phyloP scores from a whole-genome alignment of 495 filamentous ascomycete species.

The Penicillium soppii region DNA sequence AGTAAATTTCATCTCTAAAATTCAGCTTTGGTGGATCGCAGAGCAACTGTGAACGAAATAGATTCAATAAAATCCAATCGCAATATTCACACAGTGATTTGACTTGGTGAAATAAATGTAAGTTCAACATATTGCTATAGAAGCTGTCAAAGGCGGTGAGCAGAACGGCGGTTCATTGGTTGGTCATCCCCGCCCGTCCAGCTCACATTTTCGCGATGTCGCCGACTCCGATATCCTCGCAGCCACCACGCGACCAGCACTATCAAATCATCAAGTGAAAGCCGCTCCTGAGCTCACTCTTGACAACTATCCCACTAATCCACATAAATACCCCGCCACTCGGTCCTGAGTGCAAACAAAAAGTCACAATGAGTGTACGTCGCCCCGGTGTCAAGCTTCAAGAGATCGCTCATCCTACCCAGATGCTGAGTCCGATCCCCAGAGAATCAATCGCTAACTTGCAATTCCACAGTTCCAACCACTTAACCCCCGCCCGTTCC shows the following conservation, averaged over 20 bases:
- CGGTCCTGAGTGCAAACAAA: too few relatives aligned
- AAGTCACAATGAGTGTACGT: constrained; percentile 45
- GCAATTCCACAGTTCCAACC: constrained; percentile 65
- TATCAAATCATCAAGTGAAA: constrained; percentile 9
- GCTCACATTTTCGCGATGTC: constrained; percentile 40
- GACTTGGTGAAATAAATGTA: too few relatives aligned
- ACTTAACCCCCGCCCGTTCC: constrained; percentile 86
- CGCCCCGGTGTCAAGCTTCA: constrained; percentile 16
- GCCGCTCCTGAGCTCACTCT: constrained; percentile 7
- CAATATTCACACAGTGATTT: too few relatives aligned
- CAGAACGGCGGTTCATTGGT: constrained; percentile 24
- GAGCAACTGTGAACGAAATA: too few relatives aligned
- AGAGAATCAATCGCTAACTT: constrained; percentile 13
- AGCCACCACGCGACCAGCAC: constrained; percentile 20
- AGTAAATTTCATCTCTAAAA: background rate
- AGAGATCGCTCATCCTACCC: background rate
- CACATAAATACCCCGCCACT: background rate
- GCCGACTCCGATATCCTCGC: constrained; percentile 14
- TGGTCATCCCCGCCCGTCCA: constrained; percentile 17
- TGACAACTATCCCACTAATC: background rate
- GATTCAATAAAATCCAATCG: too few relatives aligned
- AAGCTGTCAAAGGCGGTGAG: constrained; percentile 26
- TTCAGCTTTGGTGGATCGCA: too few relatives aligned
- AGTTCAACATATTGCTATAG: too few relatives aligned
- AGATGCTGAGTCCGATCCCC: background rate